These are phyloP conservation scores for Dichomitus squalens DNA, from an alignment of 1,284 basidiomycete genomes.

Conservation along the genomic window DNA sequence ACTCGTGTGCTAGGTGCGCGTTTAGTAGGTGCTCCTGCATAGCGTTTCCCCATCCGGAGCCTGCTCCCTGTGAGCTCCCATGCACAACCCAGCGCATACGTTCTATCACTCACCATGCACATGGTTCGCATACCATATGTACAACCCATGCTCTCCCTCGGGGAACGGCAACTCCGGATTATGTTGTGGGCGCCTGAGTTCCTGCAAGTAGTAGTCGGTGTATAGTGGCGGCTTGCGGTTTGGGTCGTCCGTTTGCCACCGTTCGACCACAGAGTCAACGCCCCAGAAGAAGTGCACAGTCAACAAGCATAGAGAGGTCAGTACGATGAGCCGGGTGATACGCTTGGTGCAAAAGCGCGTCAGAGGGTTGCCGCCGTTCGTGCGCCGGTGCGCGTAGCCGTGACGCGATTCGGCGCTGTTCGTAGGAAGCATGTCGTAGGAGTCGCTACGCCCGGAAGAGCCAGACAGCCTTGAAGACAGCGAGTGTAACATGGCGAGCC, in stretches of 20 bases:
- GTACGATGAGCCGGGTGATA: constrained; percentile 12
- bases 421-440: constrained; percentile 8
- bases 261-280: neutral
- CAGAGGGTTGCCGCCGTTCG: constrained; percentile 1
- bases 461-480: constrained; percentile 9
- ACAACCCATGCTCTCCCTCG: constrained; percentile 46
- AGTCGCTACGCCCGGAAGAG: neutral
- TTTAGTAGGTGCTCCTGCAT: constrained; percentile 58
- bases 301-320: constrained; percentile 6
- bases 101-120: constrained; percentile 36
- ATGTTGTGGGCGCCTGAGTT: constrained; percentile 50
- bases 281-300: constrained; percentile 12
- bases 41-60: constrained; percentile 59
- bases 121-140: constrained; percentile 53
- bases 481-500: constrained; percentile 17
- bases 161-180: constrained; percentile 41
- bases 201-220: constrained; percentile 45
- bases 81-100: neutral
- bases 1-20: constrained; percentile 48
- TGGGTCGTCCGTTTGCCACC: neutral
- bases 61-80: constrained; percentile 26
- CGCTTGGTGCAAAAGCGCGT: constrained; percentile 14
- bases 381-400: neutral
- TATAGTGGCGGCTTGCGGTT: constrained; percentile 45
- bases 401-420: constrained; percentile 7